Evolutionary conservation across 495 filamentous ascomycete genomes (phyloP).

Genomic region (Polyplosphaeria fusca): DNA sequence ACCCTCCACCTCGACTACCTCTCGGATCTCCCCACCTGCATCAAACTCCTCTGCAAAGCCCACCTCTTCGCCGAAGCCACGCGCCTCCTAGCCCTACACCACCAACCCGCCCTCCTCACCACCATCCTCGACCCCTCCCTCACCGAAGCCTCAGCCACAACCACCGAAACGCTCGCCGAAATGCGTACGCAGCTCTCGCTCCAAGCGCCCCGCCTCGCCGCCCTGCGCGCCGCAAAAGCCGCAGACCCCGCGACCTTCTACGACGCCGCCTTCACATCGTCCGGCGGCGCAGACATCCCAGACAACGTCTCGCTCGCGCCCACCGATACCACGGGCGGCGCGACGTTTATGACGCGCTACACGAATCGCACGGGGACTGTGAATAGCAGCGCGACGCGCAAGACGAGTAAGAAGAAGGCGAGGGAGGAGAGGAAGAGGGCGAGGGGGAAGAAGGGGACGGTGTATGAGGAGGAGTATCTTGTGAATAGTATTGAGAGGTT

Average conservation of each 20-base stretch:
- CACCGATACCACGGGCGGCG: conserved; percentile 72
- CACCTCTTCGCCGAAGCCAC: conserved; percentile 81
- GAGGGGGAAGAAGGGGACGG: conserved; percentile 87
- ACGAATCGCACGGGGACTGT: conserved; percentile 74
- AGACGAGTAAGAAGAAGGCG: conserved; percentile 76
- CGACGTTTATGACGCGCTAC: conserved; percentile 86
- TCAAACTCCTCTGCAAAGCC: conserved; percentile 72
- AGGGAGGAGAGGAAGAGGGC: conserved; percentile 94
- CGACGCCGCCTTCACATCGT: conserved; percentile 48
- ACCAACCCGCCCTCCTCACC: conserved; percentile 47
- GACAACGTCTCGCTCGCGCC: conserved; percentile 91
- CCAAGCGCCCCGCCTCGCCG: conserved; percentile 78
- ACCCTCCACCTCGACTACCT: conserved; percentile 79
- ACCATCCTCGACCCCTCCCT: conserved; percentile 72
- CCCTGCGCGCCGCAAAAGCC: conserved; percentile 73
- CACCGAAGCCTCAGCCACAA: conserved; percentile 68
- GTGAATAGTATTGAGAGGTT: conserved; percentile 81
- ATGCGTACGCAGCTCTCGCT: conserved; percentile 79
- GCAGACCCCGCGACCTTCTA: conserved; percentile 66
- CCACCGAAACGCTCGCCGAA: conserved; percentile 86
- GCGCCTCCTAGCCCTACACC: conserved; percentile 58
- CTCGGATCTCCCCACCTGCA: conserved; percentile 62
- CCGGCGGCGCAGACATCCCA: conserved; percentile 61
- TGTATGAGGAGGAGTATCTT: conserved; percentile 97
- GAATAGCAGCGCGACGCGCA: conserved; percentile 60